phyloP scores from a whole-genome alignment of 768 basidiomycete genomes.

The Tephrocybe sp. region DNA sequence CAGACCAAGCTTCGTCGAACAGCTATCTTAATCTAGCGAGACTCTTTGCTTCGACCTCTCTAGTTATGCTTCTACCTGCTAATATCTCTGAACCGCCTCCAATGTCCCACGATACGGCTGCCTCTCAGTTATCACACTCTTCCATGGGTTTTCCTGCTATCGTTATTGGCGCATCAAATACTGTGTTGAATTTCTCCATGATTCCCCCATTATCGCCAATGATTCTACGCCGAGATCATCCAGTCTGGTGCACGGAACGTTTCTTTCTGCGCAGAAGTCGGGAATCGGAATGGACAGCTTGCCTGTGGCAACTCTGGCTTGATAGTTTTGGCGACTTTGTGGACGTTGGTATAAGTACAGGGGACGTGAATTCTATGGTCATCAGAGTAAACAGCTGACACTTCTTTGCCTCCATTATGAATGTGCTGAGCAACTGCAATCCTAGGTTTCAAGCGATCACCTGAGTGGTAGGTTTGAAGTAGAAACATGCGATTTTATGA shows the following conservation, averaged over 20 bases:
- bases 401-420: slow-evolving; percentile 1
- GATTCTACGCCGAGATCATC: slow-evolving; percentile 41
- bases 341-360: slow-evolving; percentile 23
- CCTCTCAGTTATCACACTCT: slow-evolving; percentile 4
- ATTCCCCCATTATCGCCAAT: slow-evolving; percentile 45
- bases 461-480: slow-evolving; percentile 47
- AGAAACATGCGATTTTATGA: slow-evolving; percentile 52
- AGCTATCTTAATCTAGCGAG: slow-evolving; percentile 62
- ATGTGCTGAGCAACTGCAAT: neutral
- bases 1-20: slow-evolving; percentile 44
- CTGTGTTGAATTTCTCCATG: slow-evolving; percentile 29
- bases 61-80: slow-evolving; percentile 53
- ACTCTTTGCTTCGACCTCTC: slow-evolving; percentile 50
- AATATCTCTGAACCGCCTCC: slow-evolving; percentile 29
- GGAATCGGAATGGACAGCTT: slow-evolving; percentile 58
- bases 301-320: slow-evolving; percentile 65
- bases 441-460: slow-evolving; percentile 23
- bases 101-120: slow-evolving; percentile 17
- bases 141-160: slow-evolving; percentile 17
- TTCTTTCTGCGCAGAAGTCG: slow-evolving; percentile 46
- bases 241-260: slow-evolving; percentile 64
- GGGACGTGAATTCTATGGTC: neutral
- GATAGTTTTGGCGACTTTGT: slow-evolving; percentile 46
- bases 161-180: slow-evolving; percentile 25
- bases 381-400: slow-evolving; percentile 7